Evolutionary conservation across 23 red algal genomes (phyloP).

Genomic region (Gracilaria vermiculophylla): DNA sequence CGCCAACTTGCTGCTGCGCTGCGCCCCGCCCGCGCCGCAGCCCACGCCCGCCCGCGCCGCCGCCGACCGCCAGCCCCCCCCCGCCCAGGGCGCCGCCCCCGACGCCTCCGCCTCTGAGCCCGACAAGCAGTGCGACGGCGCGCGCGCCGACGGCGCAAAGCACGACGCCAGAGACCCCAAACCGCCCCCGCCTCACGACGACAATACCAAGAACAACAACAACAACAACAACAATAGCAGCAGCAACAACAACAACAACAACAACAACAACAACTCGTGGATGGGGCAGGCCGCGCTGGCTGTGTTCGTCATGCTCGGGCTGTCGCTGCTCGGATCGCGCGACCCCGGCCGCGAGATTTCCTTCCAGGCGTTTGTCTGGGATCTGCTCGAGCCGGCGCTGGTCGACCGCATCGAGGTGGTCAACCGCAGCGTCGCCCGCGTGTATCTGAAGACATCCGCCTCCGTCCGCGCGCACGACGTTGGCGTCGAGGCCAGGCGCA

Average conservation of each 20-base stretch:
- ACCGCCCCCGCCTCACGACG: background rate
- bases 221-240: too few relatives aligned
- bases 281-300: conserved; percentile 68
- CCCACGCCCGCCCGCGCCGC: too few relatives aligned
- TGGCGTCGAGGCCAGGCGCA: background rate
- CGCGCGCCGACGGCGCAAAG: too few relatives aligned
- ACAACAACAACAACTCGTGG: conserved; percentile 34
- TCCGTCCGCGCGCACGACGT: conserved; percentile 2
- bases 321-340: conserved; percentile 57
- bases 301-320: conserved; percentile 38
- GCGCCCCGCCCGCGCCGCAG: too few relatives aligned
- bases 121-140: too few relatives aligned
- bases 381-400: conserved; percentile 77
- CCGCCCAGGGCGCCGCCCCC: too few relatives aligned
- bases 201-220: background rate
- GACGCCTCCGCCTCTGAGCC: too few relatives aligned
- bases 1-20: background rate
- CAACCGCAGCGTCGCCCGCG: conserved; percentile 76
- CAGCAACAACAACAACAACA: too few relatives aligned
- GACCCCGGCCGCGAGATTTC: conserved; percentile 80
- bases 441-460: conserved; percentile 64
- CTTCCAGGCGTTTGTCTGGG: conserved; percentile 94
- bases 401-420: conserved; percentile 96
- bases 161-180: too few relatives aligned
- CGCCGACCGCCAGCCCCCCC: too few relatives aligned